These are phyloP conservation scores for Papiliotrema fonsecae DNA, from an alignment of 1,284 basidiomycete species.

Conservation along the genomic window DNA sequence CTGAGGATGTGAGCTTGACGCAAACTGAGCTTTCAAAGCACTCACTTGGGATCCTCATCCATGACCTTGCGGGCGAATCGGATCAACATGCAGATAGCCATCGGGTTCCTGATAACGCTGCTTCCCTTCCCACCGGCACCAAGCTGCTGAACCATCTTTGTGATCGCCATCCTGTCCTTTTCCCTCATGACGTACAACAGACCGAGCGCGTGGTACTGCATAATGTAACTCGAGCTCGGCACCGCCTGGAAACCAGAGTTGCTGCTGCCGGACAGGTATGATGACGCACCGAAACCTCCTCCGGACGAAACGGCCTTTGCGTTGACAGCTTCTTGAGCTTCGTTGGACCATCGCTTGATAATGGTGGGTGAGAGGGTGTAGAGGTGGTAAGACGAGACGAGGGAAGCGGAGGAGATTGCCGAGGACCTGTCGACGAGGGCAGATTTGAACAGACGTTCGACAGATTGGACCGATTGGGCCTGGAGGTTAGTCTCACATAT, in stretches of 20 bases:
- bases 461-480: slow-evolving; percentile 71
- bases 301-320: slow-evolving; percentile 65
- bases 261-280: slow-evolving; percentile 47
- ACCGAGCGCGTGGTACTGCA: slow-evolving; percentile 96
- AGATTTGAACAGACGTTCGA: slow-evolving; percentile 98
- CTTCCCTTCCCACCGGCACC: slow-evolving; percentile 71
- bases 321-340: slow-evolving; percentile 93
- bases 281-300: slow-evolving; percentile 51
- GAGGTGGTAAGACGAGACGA: slow-evolving; percentile 96
- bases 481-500: slow-evolving; percentile 14
- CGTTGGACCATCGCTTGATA: slow-evolving; percentile 97
- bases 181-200: slow-evolving; percentile 92
- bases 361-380: slow-evolving; percentile 90
- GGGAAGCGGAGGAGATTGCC: slow-evolving; percentile 90
- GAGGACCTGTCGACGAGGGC: slow-evolving; percentile 97
- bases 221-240: slow-evolving; percentile 81
- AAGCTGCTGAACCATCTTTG: slow-evolving; percentile 98
- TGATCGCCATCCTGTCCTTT: slow-evolving; percentile 97
- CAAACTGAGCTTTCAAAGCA: slow-evolving; percentile 15
- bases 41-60: slow-evolving; percentile 96
- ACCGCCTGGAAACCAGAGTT: slow-evolving; percentile 65
- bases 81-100: slow-evolving; percentile 99
- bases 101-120: slow-evolving; percentile 83
- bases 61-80: slow-evolving; percentile 96
- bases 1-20: slow-evolving; percentile 49